These are phyloP conservation scores for Malbranchea cinnamomea DNA, from an alignment of 2,329 filamentous ascomycete genomes.

Conservation along the genomic window DNA sequence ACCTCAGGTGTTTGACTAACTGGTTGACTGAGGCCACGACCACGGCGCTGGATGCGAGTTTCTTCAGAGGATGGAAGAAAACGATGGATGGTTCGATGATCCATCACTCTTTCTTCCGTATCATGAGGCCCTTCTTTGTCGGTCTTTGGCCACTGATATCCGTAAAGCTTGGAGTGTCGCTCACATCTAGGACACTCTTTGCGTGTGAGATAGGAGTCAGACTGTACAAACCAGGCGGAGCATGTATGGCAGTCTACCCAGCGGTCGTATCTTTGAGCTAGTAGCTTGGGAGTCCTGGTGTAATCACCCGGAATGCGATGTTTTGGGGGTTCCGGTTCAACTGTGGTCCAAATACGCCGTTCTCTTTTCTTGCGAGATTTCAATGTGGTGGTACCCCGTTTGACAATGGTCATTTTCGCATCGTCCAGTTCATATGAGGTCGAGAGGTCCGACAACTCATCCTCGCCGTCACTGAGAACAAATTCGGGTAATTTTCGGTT, in stretches of 20 bases:
- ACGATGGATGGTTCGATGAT: conserved; percentile 76
- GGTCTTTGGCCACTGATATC: conserved; percentile 92
- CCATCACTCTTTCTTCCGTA: conserved; percentile 52
- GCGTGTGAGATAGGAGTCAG: conserved; percentile 73
- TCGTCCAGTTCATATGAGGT: conserved; percentile 17
- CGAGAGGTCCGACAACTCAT: conserved; percentile 15
- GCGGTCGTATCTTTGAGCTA: conserved; percentile 58
- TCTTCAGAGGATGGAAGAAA: conserved; percentile 64
- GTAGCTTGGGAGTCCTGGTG: conserved; percentile 59
- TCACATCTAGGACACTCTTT: conserved; percentile 85
- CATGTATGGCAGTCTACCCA: conserved; percentile 90
- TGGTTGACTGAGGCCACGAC: conserved; percentile 18
- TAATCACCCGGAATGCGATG: conserved; percentile 60
- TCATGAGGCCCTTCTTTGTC: conserved; percentile 63
- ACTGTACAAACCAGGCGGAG: conserved; percentile 67
- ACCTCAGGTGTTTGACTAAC: conserved; percentile 24
- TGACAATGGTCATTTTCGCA: conserved; percentile 10
- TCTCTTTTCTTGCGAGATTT: conserved; percentile 14
- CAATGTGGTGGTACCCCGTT: conserved; percentile 9
- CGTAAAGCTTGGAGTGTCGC: conserved; percentile 88
- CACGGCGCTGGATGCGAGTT: conserved; percentile 23
- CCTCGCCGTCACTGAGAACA: conserved; percentile 9
- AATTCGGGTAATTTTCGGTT: too few species aligned
- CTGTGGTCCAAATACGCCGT: conserved; percentile 20
- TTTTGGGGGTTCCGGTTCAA: conserved; percentile 21